These are phyloP conservation scores for Naegleria fowleri DNA, from an alignment of 208 protist genomes.

Conservation along the genomic window DNA sequence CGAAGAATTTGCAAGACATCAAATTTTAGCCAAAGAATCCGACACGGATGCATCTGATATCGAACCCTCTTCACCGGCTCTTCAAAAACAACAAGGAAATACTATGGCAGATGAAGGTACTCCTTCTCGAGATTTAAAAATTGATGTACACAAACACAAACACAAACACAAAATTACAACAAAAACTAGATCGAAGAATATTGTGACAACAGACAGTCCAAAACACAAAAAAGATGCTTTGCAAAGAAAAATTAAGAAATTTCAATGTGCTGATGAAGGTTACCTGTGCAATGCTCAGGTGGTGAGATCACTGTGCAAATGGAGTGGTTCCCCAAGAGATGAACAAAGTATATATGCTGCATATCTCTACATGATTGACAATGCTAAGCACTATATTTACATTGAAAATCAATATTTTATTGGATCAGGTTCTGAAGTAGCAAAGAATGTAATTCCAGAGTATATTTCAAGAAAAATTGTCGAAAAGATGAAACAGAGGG, in stretches of 20 bases:
- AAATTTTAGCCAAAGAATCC: background rate
- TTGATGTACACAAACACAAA: background rate
- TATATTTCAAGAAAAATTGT: conserved; percentile 30
- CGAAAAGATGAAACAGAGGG: background rate
- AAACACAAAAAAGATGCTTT: background rate
- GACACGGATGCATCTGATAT: background rate
- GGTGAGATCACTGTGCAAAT: background rate
- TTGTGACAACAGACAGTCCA: background rate
- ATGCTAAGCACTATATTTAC: conserved; percentile 32
- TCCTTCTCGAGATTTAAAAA: background rate
- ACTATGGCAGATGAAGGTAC: too few species aligned
- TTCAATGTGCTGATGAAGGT: background rate
- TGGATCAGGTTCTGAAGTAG: conserved; percentile 4
- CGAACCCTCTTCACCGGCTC: background rate
- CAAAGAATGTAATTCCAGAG: background rate
- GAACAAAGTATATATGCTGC: conserved; percentile 28
- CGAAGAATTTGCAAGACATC: background rate
- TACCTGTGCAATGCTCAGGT: background rate
- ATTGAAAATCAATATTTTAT: conserved; percentile 45
- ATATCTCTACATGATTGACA: conserved; percentile 30
- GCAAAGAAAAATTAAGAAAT: background rate
- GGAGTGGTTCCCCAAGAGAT: conserved; percentile 22
- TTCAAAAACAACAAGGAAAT: background rate
- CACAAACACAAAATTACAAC: background rate
- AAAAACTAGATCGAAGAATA: background rate